Percentiles rank a stretch among this genome's conserved stretches.
phyloP scores from a whole-genome alignment of 2,329 filamentous ascomycete genomes.

The Ascochyta rabiei region DNA sequence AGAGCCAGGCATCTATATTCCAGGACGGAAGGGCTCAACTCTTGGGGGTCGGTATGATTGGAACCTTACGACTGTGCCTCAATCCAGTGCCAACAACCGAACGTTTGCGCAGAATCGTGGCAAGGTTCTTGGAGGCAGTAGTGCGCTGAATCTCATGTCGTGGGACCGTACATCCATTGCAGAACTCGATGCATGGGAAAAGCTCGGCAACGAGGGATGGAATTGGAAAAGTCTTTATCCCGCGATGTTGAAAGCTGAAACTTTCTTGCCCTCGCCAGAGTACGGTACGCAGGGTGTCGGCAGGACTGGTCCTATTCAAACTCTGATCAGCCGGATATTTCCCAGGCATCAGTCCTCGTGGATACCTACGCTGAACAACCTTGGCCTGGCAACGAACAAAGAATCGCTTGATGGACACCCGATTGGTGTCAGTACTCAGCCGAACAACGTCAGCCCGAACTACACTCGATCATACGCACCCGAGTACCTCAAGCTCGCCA shows the following conservation, averaged over 20 bases:
- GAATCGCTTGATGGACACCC: constrained; percentile 58
- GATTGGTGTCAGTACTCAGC: constrained; percentile 58
- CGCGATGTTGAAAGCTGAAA: constrained; percentile 43
- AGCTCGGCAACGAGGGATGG: constrained; percentile 41
- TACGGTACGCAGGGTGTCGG: constrained; percentile 40
- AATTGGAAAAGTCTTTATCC: constrained; percentile 40
- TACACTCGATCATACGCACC: constrained; percentile 59
- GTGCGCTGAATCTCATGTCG: constrained; percentile 51
- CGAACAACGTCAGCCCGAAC: constrained; percentile 56
- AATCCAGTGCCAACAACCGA: constrained; percentile 50
- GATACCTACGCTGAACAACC: constrained; percentile 54
- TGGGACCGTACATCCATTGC: constrained; percentile 39
- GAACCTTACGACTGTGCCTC: constrained; percentile 55
- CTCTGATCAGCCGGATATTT: constrained; percentile 51
- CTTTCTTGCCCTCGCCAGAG: constrained; percentile 32
- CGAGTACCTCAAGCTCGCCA: constrained; percentile 52
- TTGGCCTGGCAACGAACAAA: constrained; percentile 52
- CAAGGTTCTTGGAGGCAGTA: constrained; percentile 57
- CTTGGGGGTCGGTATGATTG: constrained; percentile 37
- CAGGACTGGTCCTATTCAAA: constrained; percentile 39
- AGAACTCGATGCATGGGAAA: constrained; percentile 44
- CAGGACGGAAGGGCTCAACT: constrained; percentile 36
- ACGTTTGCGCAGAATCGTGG: constrained; percentile 53
- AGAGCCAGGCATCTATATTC: constrained; percentile 35
- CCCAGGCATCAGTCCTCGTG: constrained; percentile 53